Percentiles rank a stretch among this genome's conserved stretches.
Evolutionary conservation across 352 stramenopile genomes (phyloP).

Genomic region (Thalassiosira mediterranea): DNA sequence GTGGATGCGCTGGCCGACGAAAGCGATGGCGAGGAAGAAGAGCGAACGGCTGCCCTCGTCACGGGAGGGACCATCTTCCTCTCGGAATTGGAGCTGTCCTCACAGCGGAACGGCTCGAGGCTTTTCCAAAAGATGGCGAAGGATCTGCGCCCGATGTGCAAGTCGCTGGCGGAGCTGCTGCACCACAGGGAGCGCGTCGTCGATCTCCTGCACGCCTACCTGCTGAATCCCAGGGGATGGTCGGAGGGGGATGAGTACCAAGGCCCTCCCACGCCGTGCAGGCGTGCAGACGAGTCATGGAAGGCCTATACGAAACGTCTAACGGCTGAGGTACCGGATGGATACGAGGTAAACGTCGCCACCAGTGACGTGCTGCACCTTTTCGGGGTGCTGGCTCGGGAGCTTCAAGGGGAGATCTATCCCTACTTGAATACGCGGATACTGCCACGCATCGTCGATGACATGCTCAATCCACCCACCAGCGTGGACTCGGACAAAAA

Average conservation of each 20-base stretch:
- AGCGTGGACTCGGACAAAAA: slow-evolving; percentile 40
- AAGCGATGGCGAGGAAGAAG: slow-evolving; percentile 43
- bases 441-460: slow-evolving; percentile 74
- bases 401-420: slow-evolving; percentile 83
- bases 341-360: slow-evolving; percentile 72
- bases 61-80: slow-evolving; percentile 68
- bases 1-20: slow-evolving; percentile 12
- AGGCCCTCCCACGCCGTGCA: slow-evolving; percentile 11
- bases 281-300: slow-evolving; percentile 24
- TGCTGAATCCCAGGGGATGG: slow-evolving; percentile 54
- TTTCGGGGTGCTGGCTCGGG: slow-evolving; percentile 75
- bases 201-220: slow-evolving; percentile 62
- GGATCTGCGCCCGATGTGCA: slow-evolving; percentile 67
- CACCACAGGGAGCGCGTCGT: slow-evolving; percentile 77
- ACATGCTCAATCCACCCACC: slow-evolving; percentile 76
- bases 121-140: slow-evolving; percentile 74
- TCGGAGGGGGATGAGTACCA: no score
- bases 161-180: slow-evolving; percentile 80
- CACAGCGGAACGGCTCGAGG: slow-evolving; percentile 80
- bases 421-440: slow-evolving; percentile 70
- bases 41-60: slow-evolving; percentile 43
- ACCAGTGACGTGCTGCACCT: slow-evolving; percentile 83
- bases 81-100: slow-evolving; percentile 74
- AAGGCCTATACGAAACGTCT: slow-evolving; percentile 39
- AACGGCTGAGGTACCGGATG: slow-evolving; percentile 24